These are phyloP conservation scores for Nemania abortiva DNA, from an alignment of 2,329 filamentous ascomycete species.

Conservation along the genomic window DNA sequence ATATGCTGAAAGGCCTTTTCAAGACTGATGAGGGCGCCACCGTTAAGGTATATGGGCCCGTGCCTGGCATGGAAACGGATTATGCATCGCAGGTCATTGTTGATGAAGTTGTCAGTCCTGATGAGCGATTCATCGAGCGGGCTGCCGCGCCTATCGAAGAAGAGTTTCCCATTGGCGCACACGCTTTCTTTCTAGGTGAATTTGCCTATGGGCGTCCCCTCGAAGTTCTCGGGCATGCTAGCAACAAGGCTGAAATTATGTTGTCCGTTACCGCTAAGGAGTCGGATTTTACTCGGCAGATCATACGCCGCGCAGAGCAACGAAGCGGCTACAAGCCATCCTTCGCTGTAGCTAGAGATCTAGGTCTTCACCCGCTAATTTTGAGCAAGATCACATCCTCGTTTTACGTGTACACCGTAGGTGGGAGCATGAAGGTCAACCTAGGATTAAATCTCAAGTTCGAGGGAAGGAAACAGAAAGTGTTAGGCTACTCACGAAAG, in stretches of 20 bases:
- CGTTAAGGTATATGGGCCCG: slow-evolving; percentile 90
- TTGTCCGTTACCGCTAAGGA: slow-evolving; percentile 82
- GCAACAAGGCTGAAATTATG: slow-evolving; percentile 81
- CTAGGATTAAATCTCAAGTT: slow-evolving; percentile 97
- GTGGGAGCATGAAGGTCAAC: slow-evolving; percentile 82
- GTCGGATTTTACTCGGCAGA: slow-evolving; percentile 80
- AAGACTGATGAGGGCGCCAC: slow-evolving; percentile 93
- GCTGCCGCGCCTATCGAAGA: slow-evolving; percentile 88
- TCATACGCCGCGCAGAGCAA: slow-evolving; percentile 77
- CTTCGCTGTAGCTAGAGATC: slow-evolving; percentile 84
- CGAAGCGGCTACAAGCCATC: slow-evolving; percentile 85
- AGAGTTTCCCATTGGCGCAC: slow-evolving; percentile 86
- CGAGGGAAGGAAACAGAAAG: slow-evolving; percentile 93
- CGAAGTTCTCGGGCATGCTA: slow-evolving; percentile 80
- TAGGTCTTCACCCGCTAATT: slow-evolving; percentile 85
- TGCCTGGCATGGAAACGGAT: slow-evolving; percentile 86
- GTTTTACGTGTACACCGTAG: slow-evolving; percentile 83
- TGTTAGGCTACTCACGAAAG: slow-evolving; percentile 93
- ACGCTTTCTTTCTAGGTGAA: slow-evolving; percentile 93
- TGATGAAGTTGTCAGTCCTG: slow-evolving; percentile 88
- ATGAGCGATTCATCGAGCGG: slow-evolving; percentile 92
- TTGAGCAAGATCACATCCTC: slow-evolving; percentile 97
- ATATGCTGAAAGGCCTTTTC: slow-evolving; percentile 90
- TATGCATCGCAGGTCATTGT: slow-evolving; percentile 94
- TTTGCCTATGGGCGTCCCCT: slow-evolving; percentile 91